These are phyloP conservation scores for Camellia japonica DNA, from an alignment of 148 eudicot species.

Conservation along the genomic window DNA sequence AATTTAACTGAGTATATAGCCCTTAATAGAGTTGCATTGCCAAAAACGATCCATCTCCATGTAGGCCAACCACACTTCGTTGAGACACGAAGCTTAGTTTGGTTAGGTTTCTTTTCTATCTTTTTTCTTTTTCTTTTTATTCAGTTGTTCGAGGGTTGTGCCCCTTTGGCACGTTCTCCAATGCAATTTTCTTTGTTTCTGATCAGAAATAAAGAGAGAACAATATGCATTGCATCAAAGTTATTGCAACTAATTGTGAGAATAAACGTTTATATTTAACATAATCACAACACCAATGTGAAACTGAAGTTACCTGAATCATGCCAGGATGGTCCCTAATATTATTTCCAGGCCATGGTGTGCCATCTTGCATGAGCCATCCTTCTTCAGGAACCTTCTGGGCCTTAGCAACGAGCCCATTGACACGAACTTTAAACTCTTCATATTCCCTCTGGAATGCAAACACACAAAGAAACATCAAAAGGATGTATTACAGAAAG, in stretches of 20 bases:
- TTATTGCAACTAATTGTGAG: neutral
- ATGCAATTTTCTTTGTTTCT: too few relatives aligned
- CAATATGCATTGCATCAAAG: neutral
- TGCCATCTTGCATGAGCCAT: conserved; percentile 75
- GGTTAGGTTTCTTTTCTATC: too few relatives aligned
- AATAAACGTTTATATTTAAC: neutral
- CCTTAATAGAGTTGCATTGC: too few relatives aligned
- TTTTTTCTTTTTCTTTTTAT: too few relatives aligned
- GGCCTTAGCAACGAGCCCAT: conserved; percentile 60
- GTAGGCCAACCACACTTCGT: too few relatives aligned
- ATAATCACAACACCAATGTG: neutral
- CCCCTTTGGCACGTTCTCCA: too few relatives aligned
- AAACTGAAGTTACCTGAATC: conserved; percentile 55
- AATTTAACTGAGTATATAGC: too few relatives aligned
- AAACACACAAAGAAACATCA: neutral
- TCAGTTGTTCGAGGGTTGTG: too few relatives aligned
- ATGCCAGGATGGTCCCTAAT: conserved; percentile 76
- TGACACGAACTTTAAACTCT: conserved; percentile 68
- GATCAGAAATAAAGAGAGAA: too few relatives aligned
- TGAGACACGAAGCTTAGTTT: too few relatives aligned
- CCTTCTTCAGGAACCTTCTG: conserved; percentile 72
- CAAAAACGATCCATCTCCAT: too few relatives aligned
- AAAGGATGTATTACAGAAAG: neutral
- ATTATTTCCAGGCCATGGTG: conserved; percentile 75
- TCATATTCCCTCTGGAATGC: conserved; percentile 68